Percentiles rank a stretch among this genome's conserved stretches.
These are phyloP conservation scores for Claviceps sp. DNA, from an alignment of 2,329 filamentous ascomycete genomes.

Conservation along the genomic window DNA sequence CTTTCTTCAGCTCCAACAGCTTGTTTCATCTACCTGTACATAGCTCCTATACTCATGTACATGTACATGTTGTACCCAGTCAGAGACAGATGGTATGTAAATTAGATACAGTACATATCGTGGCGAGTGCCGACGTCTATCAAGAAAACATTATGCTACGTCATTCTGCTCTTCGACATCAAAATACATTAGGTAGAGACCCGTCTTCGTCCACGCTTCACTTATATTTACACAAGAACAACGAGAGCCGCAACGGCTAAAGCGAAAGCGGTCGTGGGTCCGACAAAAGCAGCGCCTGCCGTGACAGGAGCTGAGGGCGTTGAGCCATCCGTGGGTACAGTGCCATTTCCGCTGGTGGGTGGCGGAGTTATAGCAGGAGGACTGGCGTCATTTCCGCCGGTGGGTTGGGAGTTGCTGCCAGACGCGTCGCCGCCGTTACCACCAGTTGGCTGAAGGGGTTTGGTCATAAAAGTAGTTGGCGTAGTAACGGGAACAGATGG, in stretches of 20 bases:
- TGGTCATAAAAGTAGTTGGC: slow-evolving; percentile 1
- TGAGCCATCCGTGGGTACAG: background rate
- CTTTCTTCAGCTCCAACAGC: too few relatives aligned
- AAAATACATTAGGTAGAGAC: background rate
- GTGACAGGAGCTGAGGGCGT: background rate
- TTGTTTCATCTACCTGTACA: too few relatives aligned
- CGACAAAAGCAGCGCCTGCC: slow-evolving; percentile 1
- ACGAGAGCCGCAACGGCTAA: slow-evolving; percentile 3
- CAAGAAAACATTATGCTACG: background rate
- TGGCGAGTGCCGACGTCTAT: background rate
- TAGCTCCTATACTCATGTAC: too few relatives aligned
- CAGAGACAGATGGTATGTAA: too few relatives aligned
- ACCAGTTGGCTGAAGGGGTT: background rate
- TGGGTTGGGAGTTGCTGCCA: background rate
- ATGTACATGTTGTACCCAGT: too few relatives aligned
- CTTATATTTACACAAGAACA: background rate
- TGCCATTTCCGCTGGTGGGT: background rate
- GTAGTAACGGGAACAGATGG: background rate
- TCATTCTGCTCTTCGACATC: background rate
- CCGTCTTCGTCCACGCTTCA: background rate
- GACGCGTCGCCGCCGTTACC: background rate
- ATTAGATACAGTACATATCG: background rate
- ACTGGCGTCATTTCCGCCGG: background rate
- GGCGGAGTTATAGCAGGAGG: background rate
- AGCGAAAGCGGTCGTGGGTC: slow-evolving; percentile 1